Evolutionary conservation across 2,329 filamentous ascomycete species (phyloP).

Genomic region (Trichoderma citrinoviride): DNA sequence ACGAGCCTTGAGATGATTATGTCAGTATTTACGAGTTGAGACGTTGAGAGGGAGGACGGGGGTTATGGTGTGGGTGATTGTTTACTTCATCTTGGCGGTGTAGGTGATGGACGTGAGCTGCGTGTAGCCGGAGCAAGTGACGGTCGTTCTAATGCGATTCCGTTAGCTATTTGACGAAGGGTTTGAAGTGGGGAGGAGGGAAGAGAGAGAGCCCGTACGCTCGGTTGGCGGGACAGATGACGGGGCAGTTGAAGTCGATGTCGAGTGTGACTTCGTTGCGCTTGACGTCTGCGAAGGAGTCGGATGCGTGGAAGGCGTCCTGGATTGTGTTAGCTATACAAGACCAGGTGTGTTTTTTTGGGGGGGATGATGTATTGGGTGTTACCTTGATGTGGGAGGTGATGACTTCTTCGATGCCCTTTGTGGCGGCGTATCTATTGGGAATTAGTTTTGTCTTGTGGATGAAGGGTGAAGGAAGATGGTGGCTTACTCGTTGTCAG

Average conservation of each 20-base stretch:
- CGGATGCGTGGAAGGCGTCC: conserved; percentile 6
- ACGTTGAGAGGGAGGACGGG: no score
- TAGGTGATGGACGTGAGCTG: conserved; percentile 19
- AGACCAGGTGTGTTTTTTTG: background rate
- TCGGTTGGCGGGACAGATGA: conserved; percentile 16
- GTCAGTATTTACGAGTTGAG: background rate
- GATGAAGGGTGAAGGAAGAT: background rate
- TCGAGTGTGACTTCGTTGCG: conserved; percentile 12
- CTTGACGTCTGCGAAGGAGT: conserved; percentile 13
- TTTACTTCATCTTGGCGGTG: conserved; percentile 19
- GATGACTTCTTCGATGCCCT: conserved; percentile 4
- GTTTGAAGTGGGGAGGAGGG: background rate
- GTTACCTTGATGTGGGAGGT: background rate
- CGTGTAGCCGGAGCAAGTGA: conserved; percentile 18
- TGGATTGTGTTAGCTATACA: background rate
- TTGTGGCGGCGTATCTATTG: conserved; percentile 5
- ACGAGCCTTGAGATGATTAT: background rate
- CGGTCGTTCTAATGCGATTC: conserved; percentile 1
- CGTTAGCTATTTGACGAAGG: background rate
- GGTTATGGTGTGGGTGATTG: no score
- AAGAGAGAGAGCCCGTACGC: background rate
- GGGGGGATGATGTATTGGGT: rapidly evolving
- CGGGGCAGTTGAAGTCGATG: conserved; percentile 12
- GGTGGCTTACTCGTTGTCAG: conserved; percentile 9
- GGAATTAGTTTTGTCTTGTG: background rate